Evolutionary conservation across 2,329 filamentous ascomycete species (phyloP).

Genomic region (Clonostachys byssicola): DNA sequence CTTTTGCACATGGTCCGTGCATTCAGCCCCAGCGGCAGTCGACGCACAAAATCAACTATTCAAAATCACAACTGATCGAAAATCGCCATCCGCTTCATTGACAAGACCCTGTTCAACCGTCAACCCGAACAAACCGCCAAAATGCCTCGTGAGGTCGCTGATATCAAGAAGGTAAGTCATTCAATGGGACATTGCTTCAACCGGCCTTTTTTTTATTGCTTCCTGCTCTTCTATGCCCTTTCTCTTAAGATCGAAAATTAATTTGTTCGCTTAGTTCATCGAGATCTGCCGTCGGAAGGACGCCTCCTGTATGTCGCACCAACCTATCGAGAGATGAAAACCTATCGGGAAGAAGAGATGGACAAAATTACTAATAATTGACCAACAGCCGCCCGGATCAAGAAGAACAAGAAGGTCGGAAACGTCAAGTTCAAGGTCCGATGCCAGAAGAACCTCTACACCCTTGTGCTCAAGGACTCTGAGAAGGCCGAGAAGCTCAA

Average conservation of each 20-base stretch:
- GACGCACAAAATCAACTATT: constrained; percentile 18
- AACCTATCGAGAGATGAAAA: neutral
- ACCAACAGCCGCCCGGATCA: constrained; percentile 75
- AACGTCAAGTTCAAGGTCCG: constrained; percentile 99
- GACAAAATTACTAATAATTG: neutral
- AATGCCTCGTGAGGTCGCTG: constrained; percentile 97
- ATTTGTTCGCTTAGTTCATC: constrained; percentile 68
- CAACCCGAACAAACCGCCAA: constrained; percentile 48
- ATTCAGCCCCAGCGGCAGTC: constrained; percentile 12
- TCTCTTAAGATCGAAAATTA: neutral
- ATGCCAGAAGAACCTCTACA: constrained; percentile 95
- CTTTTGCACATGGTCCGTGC: constrained; percentile 9
- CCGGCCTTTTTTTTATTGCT: too few relatives aligned
- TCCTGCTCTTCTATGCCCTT: neutral
- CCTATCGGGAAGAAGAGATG: neutral
- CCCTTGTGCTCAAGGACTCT: constrained; percentile 94
- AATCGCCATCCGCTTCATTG: constrained; percentile 1
- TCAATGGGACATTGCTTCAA: too few relatives aligned
- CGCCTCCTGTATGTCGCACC: constrained; percentile 84
- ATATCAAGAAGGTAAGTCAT: constrained; percentile 78
- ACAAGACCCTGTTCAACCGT: constrained; percentile 14
- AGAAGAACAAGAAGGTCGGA: constrained; percentile 88
- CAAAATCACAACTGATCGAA: constrained; percentile 9
- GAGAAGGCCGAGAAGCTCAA: constrained; percentile 99
- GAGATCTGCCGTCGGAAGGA: constrained; percentile 99